These are phyloP conservation scores for Speleostelium caveatum DNA, from an alignment of 78 protist species.

Conservation along the genomic window DNA sequence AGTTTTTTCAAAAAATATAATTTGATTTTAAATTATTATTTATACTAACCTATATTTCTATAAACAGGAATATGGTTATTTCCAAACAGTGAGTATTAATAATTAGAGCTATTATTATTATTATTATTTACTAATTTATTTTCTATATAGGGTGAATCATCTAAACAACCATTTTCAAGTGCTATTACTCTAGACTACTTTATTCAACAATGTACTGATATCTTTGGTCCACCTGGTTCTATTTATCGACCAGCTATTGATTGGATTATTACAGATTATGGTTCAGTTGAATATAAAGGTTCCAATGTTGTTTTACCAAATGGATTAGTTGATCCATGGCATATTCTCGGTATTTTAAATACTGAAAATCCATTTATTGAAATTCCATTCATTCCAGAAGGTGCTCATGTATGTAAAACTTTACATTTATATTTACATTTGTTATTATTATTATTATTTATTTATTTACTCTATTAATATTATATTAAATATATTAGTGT, in stretches of 20 bases:
- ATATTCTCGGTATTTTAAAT: conserved; percentile 7
- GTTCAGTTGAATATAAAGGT: conserved; percentile 48
- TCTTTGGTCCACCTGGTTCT: conserved; percentile 52
- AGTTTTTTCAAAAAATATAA: too few species aligned
- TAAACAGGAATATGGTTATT: conserved; percentile 37
- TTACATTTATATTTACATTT: too few species aligned
- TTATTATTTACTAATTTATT: too few species aligned
- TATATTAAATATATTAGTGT: too few species aligned
- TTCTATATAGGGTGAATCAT: conserved; percentile 16
- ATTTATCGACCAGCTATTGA: conserved; percentile 12
- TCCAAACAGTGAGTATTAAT: too few species aligned
- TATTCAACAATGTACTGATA: conserved; percentile 48
- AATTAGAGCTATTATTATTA: too few species aligned
- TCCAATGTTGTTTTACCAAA: conserved; percentile 56
- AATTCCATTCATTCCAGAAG: conserved; percentile 9
- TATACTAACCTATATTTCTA: background rate
- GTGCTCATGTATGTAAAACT: too few species aligned
- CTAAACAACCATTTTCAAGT: conserved; percentile 59
- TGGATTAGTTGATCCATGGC: conserved; percentile 85
- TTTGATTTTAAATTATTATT: too few species aligned
- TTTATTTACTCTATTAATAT: too few species aligned
- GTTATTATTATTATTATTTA: too few species aligned
- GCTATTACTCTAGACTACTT: conserved; percentile 52
- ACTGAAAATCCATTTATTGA: background rate
- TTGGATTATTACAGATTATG: conserved; percentile 62